Evolutionary conservation across 129 eudicot genomes (phyloP), one percentile per base, ranked within the genome.

Genomic region (Chrysanthemum lavandulifolium): DNA sequence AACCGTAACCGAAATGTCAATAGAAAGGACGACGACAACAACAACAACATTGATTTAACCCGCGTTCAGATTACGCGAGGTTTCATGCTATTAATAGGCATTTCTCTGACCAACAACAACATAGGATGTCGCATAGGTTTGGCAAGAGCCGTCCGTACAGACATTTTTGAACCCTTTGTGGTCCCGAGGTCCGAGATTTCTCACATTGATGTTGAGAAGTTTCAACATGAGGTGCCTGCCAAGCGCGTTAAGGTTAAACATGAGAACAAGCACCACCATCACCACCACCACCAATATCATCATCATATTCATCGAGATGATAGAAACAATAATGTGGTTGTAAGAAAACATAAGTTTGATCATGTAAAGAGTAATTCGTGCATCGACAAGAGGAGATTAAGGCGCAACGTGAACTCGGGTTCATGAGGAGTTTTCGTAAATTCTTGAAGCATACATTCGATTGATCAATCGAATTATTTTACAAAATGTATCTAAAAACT

Each of bases 351-450:
- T 58, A 49, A 6, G 58, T 76, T 45, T 4, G 73, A 4, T 67
- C 31, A 50, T 14, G 73, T 56, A 50, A 67, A 67, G 51, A 64
- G 15, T 52, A 15, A 40, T 52, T 10, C 5, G 61, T 71, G 15
- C 73, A 11, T 0, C 67, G 71, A 63, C 72, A 64, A 27, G 56
- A 54, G 63, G 80, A 76, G 47, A 50, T 55, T 27, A 76, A 33
- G 6, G 49, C 6, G 16, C 67, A 63, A 55, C 61, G 10, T 53
- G 61, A 78, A 45, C 53, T 33, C 1, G 69, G 82, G 54, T 78
- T 71, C 68, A 71, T 78, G 77, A 78, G 18, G 48, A 67, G 68
- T 19, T 64, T 78, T n/a, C 77, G 82, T 36, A 78, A 78, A 31
- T 71, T 78, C 47, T 60, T 71, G 65, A 72, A 71, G 64, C 77